phyloP scores from a whole-genome alignment of 495 filamentous ascomycete species.

The Cercophora scortea region DNA sequence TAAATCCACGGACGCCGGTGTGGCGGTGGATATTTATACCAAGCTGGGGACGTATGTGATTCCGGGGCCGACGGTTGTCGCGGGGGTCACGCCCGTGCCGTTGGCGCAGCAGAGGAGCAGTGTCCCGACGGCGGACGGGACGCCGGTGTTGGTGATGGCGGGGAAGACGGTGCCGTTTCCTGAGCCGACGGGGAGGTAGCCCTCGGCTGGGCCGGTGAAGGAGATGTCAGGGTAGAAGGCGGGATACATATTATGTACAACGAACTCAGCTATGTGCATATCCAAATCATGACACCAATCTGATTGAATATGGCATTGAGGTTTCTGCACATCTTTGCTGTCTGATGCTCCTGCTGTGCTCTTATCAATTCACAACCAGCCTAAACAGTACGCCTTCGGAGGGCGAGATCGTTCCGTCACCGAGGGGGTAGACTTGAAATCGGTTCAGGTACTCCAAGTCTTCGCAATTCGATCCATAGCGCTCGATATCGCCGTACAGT shows the following conservation, averaged over 20 bases:
- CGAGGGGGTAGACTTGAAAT: too few relatives aligned
- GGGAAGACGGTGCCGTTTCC: conserved; percentile 12
- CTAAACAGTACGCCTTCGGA: too few relatives aligned
- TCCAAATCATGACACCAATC: too few relatives aligned
- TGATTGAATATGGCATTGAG: too few relatives aligned
- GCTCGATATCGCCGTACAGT: too few relatives aligned
- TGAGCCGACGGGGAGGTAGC: not conserved
- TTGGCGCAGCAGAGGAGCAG: conserved; percentile 8
- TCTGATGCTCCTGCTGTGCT: too few relatives aligned
- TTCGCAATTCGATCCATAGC: too few relatives aligned
- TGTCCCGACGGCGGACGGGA: conserved; percentile 9
- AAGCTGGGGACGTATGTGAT: conserved; percentile 42
- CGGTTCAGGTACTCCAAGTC: too few relatives aligned
- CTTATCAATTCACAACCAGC: too few relatives aligned
- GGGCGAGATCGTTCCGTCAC: too few relatives aligned
- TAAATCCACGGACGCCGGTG: conserved; percentile 24
- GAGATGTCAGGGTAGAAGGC: not conserved
- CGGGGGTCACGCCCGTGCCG: conserved; percentile 22
- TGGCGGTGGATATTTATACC: conserved; percentile 33
- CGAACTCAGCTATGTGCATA: too few relatives aligned
- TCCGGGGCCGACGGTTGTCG: conserved; percentile 42
- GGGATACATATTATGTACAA: not conserved
- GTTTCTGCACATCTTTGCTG: too few relatives aligned
- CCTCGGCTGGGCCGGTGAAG: not conserved
- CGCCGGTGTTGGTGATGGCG: conserved; percentile 15